Conservation (phyloP, 805 yeast genomes). For the Pichia rugopelliculosa region DNA sequence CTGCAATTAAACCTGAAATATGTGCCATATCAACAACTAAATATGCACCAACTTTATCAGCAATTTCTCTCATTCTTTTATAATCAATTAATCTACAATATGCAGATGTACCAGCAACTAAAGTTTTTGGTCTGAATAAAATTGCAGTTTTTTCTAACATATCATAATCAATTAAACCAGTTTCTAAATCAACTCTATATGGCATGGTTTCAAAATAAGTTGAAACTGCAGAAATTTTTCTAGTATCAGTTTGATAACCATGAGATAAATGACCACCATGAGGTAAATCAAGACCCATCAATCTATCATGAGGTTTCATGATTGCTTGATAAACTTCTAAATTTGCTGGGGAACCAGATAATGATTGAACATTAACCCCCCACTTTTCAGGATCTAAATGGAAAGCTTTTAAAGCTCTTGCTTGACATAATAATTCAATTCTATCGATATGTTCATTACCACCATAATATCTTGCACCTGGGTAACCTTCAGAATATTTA, state of each 20-base stretch:
- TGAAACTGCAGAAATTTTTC: slow-evolving; percentile 92
- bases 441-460: slow-evolving; percentile 96
- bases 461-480: slow-evolving; percentile 98
- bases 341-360: slow-evolving; percentile 97
- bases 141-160: slow-evolving; percentile 85
- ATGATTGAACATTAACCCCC: slow-evolving; percentile 97
- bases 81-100: slow-evolving; percentile 95
- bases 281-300: slow-evolving; percentile 97
- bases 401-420: slow-evolving; percentile 91
- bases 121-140: slow-evolving; percentile 89
- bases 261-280: slow-evolving; percentile 99
- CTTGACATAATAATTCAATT: slow-evolving; percentile 86
- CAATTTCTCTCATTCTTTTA: slow-evolving; percentile 92
- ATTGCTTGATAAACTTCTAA: slow-evolving; percentile 93
- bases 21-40: slow-evolving; percentile 98
- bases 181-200: slow-evolving; percentile 83
- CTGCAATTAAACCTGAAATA: slow-evolving; percentile 91
- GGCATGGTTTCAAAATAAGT: slow-evolving; percentile 99
- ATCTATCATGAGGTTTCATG: slow-evolving; percentile 90
- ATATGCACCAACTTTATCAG: slow-evolving; percentile 96
- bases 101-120: slow-evolving; percentile 98
- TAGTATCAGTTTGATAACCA: slow-evolving; percentile 92
- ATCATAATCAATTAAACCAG: slow-evolving; percentile 95
- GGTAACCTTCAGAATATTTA: slow-evolving; percentile 98
- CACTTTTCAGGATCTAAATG: slow-evolving; percentile 70